Evolutionary conservation across 2,329 filamentous ascomycete genomes (phyloP).

Genomic region (Ascochyta fabae): DNA sequence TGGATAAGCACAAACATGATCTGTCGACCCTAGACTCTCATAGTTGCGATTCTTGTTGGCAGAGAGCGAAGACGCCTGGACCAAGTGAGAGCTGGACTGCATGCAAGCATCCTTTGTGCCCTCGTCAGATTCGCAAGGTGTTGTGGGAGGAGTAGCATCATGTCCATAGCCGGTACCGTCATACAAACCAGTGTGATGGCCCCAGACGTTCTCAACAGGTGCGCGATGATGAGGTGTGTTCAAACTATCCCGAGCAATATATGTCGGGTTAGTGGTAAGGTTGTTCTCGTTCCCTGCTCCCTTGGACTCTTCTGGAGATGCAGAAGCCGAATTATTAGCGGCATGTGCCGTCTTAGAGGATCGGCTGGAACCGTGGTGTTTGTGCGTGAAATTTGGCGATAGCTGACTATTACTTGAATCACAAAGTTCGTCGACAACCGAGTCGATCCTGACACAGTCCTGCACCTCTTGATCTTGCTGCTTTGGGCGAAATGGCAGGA

Average conservation of each 20-base stretch:
- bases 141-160: conserved; percentile 5
- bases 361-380: neutral
- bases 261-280: neutral
- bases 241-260: conserved; percentile 16
- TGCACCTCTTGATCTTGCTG: neutral
- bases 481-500: conserved; percentile 2
- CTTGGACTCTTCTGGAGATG: neutral
- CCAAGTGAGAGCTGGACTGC: neutral
- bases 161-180: conserved; percentile 36
- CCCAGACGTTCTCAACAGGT: conserved; percentile 19
- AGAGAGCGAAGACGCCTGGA: neutral
- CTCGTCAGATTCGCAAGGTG: conserved; percentile 7
- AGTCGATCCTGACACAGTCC: neutral
- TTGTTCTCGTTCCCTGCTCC: neutral
- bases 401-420: conserved; percentile 1
- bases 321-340: neutral
- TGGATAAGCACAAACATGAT: neutral
- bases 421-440: neutral
- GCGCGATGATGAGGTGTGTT: neutral
- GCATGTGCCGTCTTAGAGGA: neutral
- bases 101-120: neutral
- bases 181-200: conserved; percentile 28
- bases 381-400: neutral
- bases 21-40: conserved; percentile 4
- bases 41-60: neutral